phyloP scores from a whole-genome alignment of 2,329 filamentous ascomycete species.

The Aspergillus latus region DNA sequence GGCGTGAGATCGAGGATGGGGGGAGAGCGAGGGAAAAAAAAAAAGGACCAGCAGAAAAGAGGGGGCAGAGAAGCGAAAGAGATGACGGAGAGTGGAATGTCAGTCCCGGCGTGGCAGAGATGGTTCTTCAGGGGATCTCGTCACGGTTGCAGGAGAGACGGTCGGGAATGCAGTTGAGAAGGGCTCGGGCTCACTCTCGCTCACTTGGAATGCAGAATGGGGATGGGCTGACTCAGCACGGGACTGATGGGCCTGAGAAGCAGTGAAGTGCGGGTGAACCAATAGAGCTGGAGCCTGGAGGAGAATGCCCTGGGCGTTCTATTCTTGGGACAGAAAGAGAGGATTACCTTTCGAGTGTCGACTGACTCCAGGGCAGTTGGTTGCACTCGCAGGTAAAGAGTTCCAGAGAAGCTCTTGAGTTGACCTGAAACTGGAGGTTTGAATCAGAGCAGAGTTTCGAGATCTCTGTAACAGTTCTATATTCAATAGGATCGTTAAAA shows the following conservation, averaged over 20 bases:
- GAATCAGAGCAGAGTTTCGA: background rate
- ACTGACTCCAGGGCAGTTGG: background rate
- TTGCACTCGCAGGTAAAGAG: too few relatives aligned
- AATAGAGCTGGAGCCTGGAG: background rate
- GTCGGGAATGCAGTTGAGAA: constrained; percentile 18
- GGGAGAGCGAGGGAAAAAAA: constrained; percentile 7
- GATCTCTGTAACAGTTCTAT: background rate
- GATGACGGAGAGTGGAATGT: constrained; percentile 5
- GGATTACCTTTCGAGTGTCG: background rate
- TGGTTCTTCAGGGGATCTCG: constrained; percentile 19
- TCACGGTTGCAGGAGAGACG: constrained; percentile 23
- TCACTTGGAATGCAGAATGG: constrained; percentile 14
- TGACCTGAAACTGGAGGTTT: background rate
- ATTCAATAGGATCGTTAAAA: background rate
- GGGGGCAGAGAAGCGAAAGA: constrained; percentile 6
- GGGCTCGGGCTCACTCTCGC: background rate
- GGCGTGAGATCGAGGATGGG: constrained; percentile 5
- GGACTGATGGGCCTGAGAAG: background rate
- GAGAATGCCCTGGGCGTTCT: background rate
- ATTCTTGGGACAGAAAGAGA: background rate
- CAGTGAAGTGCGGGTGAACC: background rate
- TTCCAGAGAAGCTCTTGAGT: background rate
- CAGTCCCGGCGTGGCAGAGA: constrained; percentile 9
- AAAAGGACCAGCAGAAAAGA: constrained; percentile 12
- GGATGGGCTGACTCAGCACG: constrained; percentile 23